phyloP scores from a whole-genome alignment of 225 moss, liverwort and hornwort genomes.

The Lunularia cruciata region DNA sequence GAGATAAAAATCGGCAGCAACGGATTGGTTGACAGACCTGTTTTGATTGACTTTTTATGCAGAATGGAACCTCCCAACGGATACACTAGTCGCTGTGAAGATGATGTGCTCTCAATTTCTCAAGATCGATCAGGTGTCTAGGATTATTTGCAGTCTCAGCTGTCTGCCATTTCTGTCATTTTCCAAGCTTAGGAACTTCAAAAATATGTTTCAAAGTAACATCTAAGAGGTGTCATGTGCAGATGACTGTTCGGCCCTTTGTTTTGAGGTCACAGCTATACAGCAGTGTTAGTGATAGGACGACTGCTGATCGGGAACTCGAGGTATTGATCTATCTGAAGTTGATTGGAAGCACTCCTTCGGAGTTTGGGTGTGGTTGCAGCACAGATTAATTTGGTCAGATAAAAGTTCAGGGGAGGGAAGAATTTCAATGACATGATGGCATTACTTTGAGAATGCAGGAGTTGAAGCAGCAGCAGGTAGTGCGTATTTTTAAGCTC shows the following conservation, averaged over 20 bases:
- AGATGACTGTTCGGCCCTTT: conserved; percentile 66
- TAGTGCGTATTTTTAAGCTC: conserved; percentile 77
- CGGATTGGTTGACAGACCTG: no score
- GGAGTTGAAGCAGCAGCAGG: conserved; percentile 45
- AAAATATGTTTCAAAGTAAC: no score
- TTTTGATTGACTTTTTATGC: conserved; percentile 11
- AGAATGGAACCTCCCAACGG: conserved; percentile 77
- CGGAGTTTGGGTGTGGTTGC: not conserved
- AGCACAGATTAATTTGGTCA: not conserved
- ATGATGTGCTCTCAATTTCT: conserved; percentile 92
- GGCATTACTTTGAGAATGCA: conserved; percentile 42
- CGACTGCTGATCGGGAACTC: conserved; percentile 81
- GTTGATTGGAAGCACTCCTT: not conserved
- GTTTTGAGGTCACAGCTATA: conserved; percentile 90
- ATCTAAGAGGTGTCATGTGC: conserved; percentile 9
- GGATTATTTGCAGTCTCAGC: not conserved
- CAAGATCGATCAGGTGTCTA: conserved; percentile 60
- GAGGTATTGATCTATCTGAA: conserved; percentile 41
- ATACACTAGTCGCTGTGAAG: conserved; percentile 79
- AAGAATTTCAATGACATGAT: no score
- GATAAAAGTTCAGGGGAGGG: no score
- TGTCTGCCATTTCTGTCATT: no score
- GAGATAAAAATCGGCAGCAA: no score
- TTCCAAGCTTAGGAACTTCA: no score
- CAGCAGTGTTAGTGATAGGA: conserved; percentile 82